A percentile compares a stretch with the other conserved stretches of the same genome.
Evolutionary conservation across 2,329 filamentous ascomycete species (phyloP).

Genomic region (Alternaria arbusti): DNA sequence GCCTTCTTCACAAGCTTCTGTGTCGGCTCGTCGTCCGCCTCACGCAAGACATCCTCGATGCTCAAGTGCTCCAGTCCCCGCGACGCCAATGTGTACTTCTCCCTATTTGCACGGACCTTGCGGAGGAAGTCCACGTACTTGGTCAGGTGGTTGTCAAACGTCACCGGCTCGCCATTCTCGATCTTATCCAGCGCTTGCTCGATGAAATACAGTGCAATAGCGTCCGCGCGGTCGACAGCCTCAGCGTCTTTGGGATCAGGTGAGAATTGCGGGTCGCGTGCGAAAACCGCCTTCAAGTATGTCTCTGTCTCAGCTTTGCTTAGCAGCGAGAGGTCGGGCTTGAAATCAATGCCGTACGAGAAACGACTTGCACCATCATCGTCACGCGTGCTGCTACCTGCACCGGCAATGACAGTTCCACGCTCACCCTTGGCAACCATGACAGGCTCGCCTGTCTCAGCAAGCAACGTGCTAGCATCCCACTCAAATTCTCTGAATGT

Average conservation of each 20-base stretch:
- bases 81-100: conserved; percentile 8
- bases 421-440: conserved; percentile 9
- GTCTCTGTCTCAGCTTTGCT: conserved; percentile 1
- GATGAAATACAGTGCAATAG: conserved; percentile 9
- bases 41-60: conserved; percentile 12
- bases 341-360: conserved; percentile 13
- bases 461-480: conserved; percentile 13
- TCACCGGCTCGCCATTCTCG: conserved; percentile 3
- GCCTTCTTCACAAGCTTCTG: conserved; percentile 13
- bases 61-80: conserved; percentile 3
- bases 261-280: conserved; percentile 5
- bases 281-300: conserved; percentile 7
- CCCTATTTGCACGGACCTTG: conserved; percentile 11
- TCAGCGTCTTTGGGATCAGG: conserved; percentile 10
- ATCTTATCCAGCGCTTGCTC: conserved; percentile 11
- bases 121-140: conserved; percentile 12
- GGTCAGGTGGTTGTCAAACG: conserved; percentile 10
- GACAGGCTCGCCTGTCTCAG: conserved; percentile 9
- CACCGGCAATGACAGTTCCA: conserved; percentile 8
- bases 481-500: conserved; percentile 12
- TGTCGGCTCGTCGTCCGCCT: conserved; percentile 9
- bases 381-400: conserved; percentile 3
- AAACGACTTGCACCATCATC: conserved; percentile 12
- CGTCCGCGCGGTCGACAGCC: conserved; percentile 9
- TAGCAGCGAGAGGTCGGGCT: conserved; percentile 9